phyloP scores from a whole-genome alignment of 2,329 filamentous ascomycete genomes.

The Cercospora nicotianae region DNA sequence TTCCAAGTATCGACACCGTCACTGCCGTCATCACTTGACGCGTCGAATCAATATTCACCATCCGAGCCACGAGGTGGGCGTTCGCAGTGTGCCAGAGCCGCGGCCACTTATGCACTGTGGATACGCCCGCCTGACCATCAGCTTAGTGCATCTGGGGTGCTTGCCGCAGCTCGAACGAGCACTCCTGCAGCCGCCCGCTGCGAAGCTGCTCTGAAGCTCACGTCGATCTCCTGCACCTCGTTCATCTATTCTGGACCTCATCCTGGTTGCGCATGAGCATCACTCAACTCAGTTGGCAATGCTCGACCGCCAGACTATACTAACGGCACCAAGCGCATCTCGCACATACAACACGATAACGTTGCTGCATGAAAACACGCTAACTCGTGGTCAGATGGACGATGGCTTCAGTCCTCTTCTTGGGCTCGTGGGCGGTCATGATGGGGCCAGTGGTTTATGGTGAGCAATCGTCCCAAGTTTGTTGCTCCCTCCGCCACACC shows the following conservation, averaged over 20 bases:
- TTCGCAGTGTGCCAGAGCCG: conserved; percentile 26
- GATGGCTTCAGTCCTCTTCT: conserved; percentile 84
- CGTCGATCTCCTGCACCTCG: conserved; percentile 28
- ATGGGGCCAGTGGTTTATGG: conserved; percentile 85
- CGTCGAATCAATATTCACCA: conserved; percentile 22
- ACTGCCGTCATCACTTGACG: conserved; percentile 19
- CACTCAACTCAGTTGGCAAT: neutral
- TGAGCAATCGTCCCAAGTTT: conserved; percentile 37
- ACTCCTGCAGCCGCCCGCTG: conserved; percentile 28
- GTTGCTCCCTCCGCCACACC: conserved; percentile 21
- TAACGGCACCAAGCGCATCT: neutral
- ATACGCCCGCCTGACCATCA: conserved; percentile 38
- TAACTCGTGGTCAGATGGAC: conserved; percentile 72
- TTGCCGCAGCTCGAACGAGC: conserved; percentile 25
- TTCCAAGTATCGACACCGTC: conserved; percentile 21
- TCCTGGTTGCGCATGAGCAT: conserved; percentile 13
- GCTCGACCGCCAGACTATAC: neutral
- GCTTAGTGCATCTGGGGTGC: conserved; percentile 32
- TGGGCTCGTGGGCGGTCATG: conserved; percentile 88
- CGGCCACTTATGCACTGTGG: conserved; percentile 36
- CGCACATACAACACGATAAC: neutral
- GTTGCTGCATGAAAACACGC: conserved; percentile 31
- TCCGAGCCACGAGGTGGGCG: conserved; percentile 32
- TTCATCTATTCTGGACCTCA: conserved; percentile 15
- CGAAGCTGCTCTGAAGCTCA: conserved; percentile 24